Evolutionary conservation across 805 yeast species (phyloP), one percentile per base, ranked within the genome.

Genomic region (Spathaspora passalidarum): DNA sequence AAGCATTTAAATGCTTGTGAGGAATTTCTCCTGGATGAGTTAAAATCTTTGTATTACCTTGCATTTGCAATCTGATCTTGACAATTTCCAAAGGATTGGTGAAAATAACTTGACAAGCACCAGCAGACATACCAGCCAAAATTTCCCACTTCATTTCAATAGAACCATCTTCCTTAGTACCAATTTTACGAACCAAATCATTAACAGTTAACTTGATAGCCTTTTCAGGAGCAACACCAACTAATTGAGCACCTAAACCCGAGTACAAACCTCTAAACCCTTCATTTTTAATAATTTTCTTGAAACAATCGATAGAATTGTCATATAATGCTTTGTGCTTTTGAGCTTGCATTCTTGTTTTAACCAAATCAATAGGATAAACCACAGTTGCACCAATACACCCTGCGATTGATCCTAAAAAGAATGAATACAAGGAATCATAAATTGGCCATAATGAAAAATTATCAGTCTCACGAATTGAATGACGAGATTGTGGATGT

Each of bases 161-260:
- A 40, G 55, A 43, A 16, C 76, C 75, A 17, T 49, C 35, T n/a
- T 62, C 68, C 17, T 63, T 61, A 32, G 88, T 76, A 51, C 92
- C 82, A 45, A 80, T 74, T 22, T 83, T 82, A 57, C 98, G 80
- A 47, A 90, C 83, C 46, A 87, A 71, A 63, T 92, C 99, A 67
- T 92, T 92, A 34, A 92, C 96, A 0, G 98, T 91, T 54, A 92
- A 79, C 69, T 92, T 92, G 59, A 92, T 92, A 38, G 98, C 98
- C 73, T 92, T 92, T 65, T 92, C 99, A 2, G 99, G 99, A 0
- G 98, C 98, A 43, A 92, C 98, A 54, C 99, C 99, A 41, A 94
- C 81, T 58, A 92, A 73, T 68, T 94, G 98, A 14, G 98, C 97
- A 8, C 88, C 87, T 43, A 92, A 73, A 45, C 99, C 99, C 4